Evolutionary conservation across 179 eudicot species (phyloP), one percentile per base, ranked within the genome.

Genomic region (Camellia oleifera): DNA sequence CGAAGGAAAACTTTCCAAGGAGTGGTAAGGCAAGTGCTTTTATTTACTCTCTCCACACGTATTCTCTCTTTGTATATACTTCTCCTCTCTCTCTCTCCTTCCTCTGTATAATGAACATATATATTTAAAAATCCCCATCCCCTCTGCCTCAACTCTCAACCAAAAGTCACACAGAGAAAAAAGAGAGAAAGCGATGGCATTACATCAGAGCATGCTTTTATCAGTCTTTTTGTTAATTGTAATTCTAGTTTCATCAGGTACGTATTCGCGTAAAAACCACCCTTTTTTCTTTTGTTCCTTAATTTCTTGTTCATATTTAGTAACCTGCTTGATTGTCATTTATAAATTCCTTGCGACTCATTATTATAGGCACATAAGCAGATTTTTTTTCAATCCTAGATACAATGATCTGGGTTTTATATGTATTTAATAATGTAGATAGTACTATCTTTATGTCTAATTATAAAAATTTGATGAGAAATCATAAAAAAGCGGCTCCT

Each of bases 221-320:
- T 8, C 32, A 68, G 32, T 70, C 40, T 32, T 32, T 78, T 23
- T 63, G 40, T 17, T 78, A 45, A 18, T 69, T 52, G 11, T 78
- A 23, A 70, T 60, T 56, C 44, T 58, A 23, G 26, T 78, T 69
- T 78, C 46, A 23, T 62, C 81, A 78, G 81, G 81, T 78, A 78
- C 20, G 20, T 52, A 32, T 7, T 32, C 12, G 8, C 2, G 0
- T 74, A 9, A 54, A 54, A 56, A 56, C 57, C 4, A 56, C 32
- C 4, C 11, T 44, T 48, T 3, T 2, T 46, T 11, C 18, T 3
- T 8, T 50, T 65, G 23, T 3, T 66, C 3, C 32, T 9, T 23
- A 17, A 26, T 12, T 15, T 61, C 3, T 40, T 17, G 61, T 17
- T 1, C 0, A 7, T 4, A 32, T 8, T 64, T 63, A 3, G 5